Evolutionary conservation across 2,329 filamentous ascomycete species (phyloP).

Genomic region (Penicillium sp.): DNA sequence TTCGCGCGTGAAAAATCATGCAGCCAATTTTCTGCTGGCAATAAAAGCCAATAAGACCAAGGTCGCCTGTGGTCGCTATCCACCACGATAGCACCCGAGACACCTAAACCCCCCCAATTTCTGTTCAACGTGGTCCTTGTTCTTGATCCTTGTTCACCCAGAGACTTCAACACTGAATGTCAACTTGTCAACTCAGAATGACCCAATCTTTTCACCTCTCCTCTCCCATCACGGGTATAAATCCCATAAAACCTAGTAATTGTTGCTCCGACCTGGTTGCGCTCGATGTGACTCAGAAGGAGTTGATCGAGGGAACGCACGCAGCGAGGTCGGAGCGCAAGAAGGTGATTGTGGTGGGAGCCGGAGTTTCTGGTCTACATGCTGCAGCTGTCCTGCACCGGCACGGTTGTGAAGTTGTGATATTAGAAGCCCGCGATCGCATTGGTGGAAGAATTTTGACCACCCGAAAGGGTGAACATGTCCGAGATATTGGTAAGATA

Average conservation of each 20-base stretch:
- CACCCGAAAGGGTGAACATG: constrained; percentile 28
- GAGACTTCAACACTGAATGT: constrained; percentile 15
- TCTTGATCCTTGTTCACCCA: background rate
- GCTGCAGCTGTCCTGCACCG: constrained; percentile 29
- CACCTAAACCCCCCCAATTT: background rate
- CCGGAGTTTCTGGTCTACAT: constrained; percentile 31
- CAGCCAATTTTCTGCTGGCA: background rate
- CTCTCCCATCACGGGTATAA: constrained; percentile 9
- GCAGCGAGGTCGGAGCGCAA: constrained; percentile 16
- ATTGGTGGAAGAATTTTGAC: constrained; percentile 36
- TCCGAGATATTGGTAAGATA: constrained; percentile 35
- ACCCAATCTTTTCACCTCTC: constrained; percentile 22
- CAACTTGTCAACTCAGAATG: constrained; percentile 27
- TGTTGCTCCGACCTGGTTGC: constrained; percentile 19
- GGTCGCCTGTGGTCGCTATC: background rate
- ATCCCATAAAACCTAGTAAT: constrained; percentile 22
- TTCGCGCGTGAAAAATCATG: no score
- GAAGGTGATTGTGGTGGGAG: constrained; percentile 29
- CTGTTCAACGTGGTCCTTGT: background rate
- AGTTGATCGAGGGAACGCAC: constrained; percentile 17
- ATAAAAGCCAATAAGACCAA: background rate
- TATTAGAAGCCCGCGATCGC: constrained; percentile 31
- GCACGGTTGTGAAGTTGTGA: constrained; percentile 29
- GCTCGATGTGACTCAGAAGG: constrained; percentile 14
- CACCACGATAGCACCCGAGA: background rate